Percentiles rank a stretch among this genome's conserved stretches.
Conservation (phyloP, 23 red algal species). For the Gracilaria domingensis region DNA sequence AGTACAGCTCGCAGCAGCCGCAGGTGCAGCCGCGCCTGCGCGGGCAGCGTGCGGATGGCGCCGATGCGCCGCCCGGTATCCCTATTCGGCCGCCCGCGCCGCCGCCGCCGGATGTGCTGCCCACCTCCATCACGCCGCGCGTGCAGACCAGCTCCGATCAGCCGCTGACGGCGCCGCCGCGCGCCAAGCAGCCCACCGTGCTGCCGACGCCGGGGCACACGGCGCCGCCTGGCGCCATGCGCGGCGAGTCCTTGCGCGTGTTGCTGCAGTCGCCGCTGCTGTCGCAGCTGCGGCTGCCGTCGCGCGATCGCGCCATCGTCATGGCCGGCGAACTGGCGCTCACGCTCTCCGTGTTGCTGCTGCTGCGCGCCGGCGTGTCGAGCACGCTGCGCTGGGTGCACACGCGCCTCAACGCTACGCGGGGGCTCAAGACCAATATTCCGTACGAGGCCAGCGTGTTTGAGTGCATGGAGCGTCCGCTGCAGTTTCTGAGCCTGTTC, state of each 20-base stretch:
- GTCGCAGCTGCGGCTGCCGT: conserved; percentile 45
- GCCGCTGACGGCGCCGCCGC: too few species aligned
- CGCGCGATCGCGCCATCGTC: conserved; percentile 41
- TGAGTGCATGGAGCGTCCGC: conserved; percentile 98
- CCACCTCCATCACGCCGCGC: conserved; percentile 25
- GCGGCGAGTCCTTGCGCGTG: conserved; percentile 2
- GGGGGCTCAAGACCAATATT: conserved; percentile 65
- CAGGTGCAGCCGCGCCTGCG: not conserved
- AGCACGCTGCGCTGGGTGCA: conserved; percentile 89
- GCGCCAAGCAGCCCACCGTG: not conserved
- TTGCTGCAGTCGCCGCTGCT: conserved; percentile 6
- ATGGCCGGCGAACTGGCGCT: conserved; percentile 78
- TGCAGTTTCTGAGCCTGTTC: conserved; percentile 93
- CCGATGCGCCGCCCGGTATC: too few species aligned
- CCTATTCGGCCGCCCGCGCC: not conserved
- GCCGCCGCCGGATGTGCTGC: conserved; percentile 20
- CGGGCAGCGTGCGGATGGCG: too few species aligned
- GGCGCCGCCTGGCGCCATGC: not conserved
- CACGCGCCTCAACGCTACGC: conserved; percentile 74
- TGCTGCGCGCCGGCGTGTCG: conserved; percentile 90
- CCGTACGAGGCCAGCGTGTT: conserved; percentile 93
- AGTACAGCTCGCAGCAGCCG: not conserved
- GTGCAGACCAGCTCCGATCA: too few species aligned
- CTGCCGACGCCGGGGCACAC: not conserved
- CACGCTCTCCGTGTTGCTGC: conserved; percentile 70